Evolutionary conservation across 768 basidiomycete genomes (phyloP).

Genomic region (Cantharellus anzutake): DNA sequence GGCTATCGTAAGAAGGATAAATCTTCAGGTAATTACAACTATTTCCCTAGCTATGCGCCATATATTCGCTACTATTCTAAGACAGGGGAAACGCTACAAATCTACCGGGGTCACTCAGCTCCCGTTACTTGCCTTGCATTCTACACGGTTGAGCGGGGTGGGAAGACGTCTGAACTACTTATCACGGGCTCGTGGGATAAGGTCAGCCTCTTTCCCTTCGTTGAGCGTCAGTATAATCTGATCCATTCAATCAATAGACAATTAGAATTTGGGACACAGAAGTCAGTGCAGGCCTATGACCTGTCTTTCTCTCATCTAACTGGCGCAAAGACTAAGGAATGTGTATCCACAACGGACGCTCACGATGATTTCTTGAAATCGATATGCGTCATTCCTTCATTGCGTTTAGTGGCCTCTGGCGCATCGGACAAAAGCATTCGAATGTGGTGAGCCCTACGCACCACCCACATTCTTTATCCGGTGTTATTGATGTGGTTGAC

Average conservation of each 20-base stretch:
- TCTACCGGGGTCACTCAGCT: constrained; percentile 70
- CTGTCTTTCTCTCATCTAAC: neutral
- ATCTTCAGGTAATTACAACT: constrained; percentile 43
- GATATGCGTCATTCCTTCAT: constrained; percentile 47
- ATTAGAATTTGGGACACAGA: constrained; percentile 74
- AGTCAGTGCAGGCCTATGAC: constrained; percentile 23
- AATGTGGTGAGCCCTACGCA: constrained; percentile 43
- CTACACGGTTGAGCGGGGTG: constrained; percentile 20
- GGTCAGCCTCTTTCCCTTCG: constrained; percentile 19
- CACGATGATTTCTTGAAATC: constrained; percentile 88
- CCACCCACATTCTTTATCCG: no score
- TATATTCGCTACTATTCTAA: constrained; percentile 16
- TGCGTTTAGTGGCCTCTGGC: constrained; percentile 57
- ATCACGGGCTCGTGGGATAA: constrained; percentile 94
- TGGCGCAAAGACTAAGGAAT: constrained; percentile 37
- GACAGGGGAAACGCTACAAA: constrained; percentile 61
- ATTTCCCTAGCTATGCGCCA: neutral
- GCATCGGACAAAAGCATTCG: constrained; percentile 76
- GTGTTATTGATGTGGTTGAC: neutral
- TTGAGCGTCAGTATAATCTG: neutral
- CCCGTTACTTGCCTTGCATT: constrained; percentile 78
- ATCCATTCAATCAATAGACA: constrained; percentile 27
- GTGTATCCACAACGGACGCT: constrained; percentile 51
- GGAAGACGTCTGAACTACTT: constrained; percentile 32
- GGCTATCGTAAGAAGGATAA: constrained; percentile 47